Conservation (phyloP, 2,329 filamentous ascomycete species). For the Parastagonospora avenae region DNA sequence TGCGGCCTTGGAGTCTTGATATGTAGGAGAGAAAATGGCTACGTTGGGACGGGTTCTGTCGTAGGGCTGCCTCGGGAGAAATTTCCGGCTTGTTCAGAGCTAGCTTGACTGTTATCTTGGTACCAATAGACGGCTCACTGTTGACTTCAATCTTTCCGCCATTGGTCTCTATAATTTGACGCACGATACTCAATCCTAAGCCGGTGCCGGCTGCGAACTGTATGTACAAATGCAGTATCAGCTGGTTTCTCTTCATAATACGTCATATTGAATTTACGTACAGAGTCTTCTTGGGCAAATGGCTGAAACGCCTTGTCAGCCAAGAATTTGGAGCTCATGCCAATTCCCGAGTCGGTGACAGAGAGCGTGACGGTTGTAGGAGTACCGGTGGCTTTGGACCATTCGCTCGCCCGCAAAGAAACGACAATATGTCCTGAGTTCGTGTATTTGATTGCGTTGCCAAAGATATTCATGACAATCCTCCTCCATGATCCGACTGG, state of each 20-base stretch:
- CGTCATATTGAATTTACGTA: constrained; percentile 20
- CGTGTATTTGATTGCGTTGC: constrained; percentile 46
- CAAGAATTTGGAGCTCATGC: constrained; percentile 42
- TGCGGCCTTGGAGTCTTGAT: constrained; percentile 22
- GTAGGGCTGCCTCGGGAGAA: background rate
- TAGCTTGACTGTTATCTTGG: constrained; percentile 13
- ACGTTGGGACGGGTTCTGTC: constrained; percentile 2
- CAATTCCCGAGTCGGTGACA: constrained; percentile 40
- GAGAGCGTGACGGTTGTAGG: constrained; percentile 39
- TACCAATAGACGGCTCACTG: constrained; percentile 24
- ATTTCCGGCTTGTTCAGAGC: background rate
- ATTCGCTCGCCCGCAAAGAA: constrained; percentile 21
- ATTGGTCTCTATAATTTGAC: constrained; percentile 33
- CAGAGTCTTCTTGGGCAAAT: constrained; percentile 42
- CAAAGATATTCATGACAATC: constrained; percentile 30
- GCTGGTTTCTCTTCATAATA: constrained; percentile 9
- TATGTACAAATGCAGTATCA: background rate
- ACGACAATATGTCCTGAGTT: constrained; percentile 36
- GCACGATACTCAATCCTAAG: constrained; percentile 37
- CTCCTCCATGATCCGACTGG: constrained; percentile 44
- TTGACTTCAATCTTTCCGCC: constrained; percentile 37
- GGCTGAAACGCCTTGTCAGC: constrained; percentile 39
- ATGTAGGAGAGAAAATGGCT: constrained; percentile 19
- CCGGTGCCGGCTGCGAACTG: constrained; percentile 24
- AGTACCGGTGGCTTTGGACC: constrained; percentile 2